Base-by-base conservation (phyloP, 75 land plant species). In the Pinus albicaulis region DNA sequence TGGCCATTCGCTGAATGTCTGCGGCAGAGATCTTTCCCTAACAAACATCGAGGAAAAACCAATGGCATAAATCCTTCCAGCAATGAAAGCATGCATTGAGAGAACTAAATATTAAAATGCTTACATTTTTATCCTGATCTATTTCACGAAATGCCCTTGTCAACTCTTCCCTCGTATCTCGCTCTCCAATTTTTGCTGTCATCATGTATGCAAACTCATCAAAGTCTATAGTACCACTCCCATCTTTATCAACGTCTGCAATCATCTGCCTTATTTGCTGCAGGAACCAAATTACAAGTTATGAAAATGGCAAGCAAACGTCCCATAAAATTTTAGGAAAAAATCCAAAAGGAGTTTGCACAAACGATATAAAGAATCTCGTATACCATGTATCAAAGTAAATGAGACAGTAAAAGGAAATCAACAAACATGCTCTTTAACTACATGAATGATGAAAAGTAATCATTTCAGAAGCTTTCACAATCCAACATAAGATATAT, bases 181-280 rank as follows among this genome's bases (percentile, higher is more conserved):
- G 92, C 76, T 97, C 99, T 34, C 99, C 98, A 75, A 95, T 92
- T 74, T 97, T 97, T 20, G 90, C 88, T 16, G 98, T 97, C 99
- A 95, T 95, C 95, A 97, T 97, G 74, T 90, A 86, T 38, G 85
- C 78, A 84, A 97, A 97, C 75, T 97, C 99, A 66, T 97, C 95
- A 78, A 89, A 91, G 62, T 93, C 95, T 74, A 93, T 91, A 3
- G 91, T 76, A 2, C 95, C 95, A 79, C 91, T 93, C 15, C 89
- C 87, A 82, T 91, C 94, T 75, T 91, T 91, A 75, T 93, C 94
- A 56, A 93, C 86, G 64, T 89, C 94, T 55, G 89, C 94, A 74
- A 93, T 93, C 95, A 93, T 91, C 63, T 89, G 60, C 72, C 74
- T 87, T 56, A 97, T 92, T 92, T 97, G 92, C 99, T 97, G 98